Evolutionary conservation across 768 basidiomycete species (phyloP), one percentile per base, ranked within the genome.

Genomic region (Boletus edulis): DNA sequence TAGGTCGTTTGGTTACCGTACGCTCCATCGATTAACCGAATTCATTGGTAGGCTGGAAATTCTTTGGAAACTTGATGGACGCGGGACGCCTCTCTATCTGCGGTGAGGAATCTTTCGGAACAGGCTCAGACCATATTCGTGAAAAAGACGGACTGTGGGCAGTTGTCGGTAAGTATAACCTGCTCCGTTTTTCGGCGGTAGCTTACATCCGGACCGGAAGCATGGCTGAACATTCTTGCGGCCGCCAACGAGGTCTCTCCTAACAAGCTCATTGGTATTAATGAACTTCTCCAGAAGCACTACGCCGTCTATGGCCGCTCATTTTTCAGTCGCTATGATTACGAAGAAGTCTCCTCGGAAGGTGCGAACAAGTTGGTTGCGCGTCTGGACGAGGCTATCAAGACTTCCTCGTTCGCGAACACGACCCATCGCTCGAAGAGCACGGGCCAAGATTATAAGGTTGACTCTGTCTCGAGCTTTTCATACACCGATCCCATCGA

Each of bases 131-230:
- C 74, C 97, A 99, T 73, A 96, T 99, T 64, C 91, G 97, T 57
- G 97, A 99, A 79, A 99, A 99, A 81, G 97, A 99, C 64, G 97
- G 97, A 60, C 77, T 99, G 45, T 99, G 97, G 97, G 97, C 97
- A 46, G 80, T 99, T 60, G 78, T 98, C 43, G 95, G 94, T 91
- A 60, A 68, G 91, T 73, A 17, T 10, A 38, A 37, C 50, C 4
- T 8, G 13, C 52, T 35, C 35, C 53, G 35, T 42, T 35, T 46
- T 56, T 57, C 57, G 41, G 49, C 46, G 41, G 27, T 51, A 27
- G 38, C 49, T 56, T 42, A 51, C 51, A 15, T 22, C 10, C 17
- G 42, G 50, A 45, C 43, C 10, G 49, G 46, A 61, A 95, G 96
- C 97, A 1, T 99, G 97, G 97, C 75, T 99, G 58, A 96, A 97